A percentile compares a stretch with the other conserved stretches of the same genome.
phyloP scores from a whole-genome alignment of 2,329 filamentous ascomycete genomes.

The Colletotrichum caudatum region DNA sequence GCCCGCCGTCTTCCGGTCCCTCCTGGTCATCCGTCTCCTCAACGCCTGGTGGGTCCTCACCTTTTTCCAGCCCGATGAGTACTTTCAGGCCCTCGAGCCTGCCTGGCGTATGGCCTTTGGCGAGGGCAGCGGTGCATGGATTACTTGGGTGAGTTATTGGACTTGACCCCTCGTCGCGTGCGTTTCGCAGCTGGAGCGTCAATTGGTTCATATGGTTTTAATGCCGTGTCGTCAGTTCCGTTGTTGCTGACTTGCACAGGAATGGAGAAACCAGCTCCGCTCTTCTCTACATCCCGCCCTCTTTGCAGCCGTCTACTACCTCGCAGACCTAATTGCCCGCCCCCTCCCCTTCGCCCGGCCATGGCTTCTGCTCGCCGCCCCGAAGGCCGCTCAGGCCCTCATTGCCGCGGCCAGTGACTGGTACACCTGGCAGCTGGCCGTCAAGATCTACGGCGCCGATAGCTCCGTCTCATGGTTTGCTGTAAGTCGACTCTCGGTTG shows the following conservation, averaged over 20 bases:
- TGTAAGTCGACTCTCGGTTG: conserved; percentile 61
- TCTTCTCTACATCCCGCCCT: conserved; percentile 92
- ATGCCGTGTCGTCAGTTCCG: background rate
- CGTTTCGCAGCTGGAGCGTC: background rate
- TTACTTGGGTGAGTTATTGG: conserved; percentile 84
- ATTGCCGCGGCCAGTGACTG: conserved; percentile 85
- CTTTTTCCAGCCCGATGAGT: conserved; percentile 99
- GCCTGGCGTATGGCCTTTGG: conserved; percentile 93
- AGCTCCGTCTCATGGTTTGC: conserved; percentile 75
- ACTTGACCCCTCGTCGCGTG: background rate
- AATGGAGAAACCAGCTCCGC: conserved; percentile 90
- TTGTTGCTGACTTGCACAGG: conserved; percentile 62
- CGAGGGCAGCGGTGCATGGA: conserved; percentile 80
- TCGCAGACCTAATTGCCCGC: conserved; percentile 67
- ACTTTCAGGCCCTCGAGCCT: conserved; percentile 94
- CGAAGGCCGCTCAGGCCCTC: conserved; percentile 80
- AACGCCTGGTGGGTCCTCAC: conserved; percentile 85
- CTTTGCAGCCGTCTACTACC: conserved; percentile 81
- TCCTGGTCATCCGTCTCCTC: conserved; percentile 78
- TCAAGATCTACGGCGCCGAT: conserved; percentile 75
- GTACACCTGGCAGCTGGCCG: conserved; percentile 87
- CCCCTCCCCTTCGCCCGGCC: conserved; percentile 67
- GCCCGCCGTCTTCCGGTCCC: conserved; percentile 48
- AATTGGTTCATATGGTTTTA: conserved; percentile 1
- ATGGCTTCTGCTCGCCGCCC: conserved; percentile 76